phyloP scores from a whole-genome alignment of 257 asterid genomes.

The Capsicum baccatum region DNA sequence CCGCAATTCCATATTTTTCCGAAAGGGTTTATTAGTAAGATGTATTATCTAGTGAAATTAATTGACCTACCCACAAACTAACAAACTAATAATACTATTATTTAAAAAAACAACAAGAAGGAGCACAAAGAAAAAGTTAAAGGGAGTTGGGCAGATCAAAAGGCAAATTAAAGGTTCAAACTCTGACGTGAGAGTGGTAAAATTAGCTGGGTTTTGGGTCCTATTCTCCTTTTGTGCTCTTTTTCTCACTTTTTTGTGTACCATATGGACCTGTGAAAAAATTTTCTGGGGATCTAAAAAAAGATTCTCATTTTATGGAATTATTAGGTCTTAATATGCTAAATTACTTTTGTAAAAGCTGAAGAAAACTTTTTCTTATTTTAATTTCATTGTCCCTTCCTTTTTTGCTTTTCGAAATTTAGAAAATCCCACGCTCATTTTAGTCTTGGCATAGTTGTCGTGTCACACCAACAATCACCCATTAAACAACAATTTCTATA shows the following conservation, averaged over 20 bases:
- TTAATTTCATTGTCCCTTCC: slow-evolving; percentile 17
- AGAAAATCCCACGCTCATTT: not conserved
- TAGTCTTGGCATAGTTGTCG: not conserved
- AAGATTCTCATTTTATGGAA: slow-evolving; percentile 22
- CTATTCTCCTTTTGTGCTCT: not conserved
- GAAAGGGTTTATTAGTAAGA: too few species aligned
- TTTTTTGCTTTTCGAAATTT: slow-evolving; percentile 13
- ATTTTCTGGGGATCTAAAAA: not conserved
- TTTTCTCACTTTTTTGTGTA: slow-evolving; percentile 6
- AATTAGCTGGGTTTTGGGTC: slow-evolving; percentile 42
- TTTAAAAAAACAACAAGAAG: not conserved
- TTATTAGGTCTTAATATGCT: slow-evolving; percentile 8
- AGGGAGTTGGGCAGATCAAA: slow-evolving; percentile 25
- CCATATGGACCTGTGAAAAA: not conserved
- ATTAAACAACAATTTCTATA: not conserved
- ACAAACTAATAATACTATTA: not conserved
- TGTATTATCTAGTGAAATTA: not conserved
- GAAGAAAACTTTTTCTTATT: not conserved
- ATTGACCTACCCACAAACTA: not conserved
- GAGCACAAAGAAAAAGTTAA: slow-evolving; percentile 21
- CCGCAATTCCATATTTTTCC: too few species aligned
- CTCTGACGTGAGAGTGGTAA: slow-evolving; percentile 34
- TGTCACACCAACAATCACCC: not conserved
- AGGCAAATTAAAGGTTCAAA: slow-evolving; percentile 20
- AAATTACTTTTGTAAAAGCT: slow-evolving; percentile 20